A percentile compares a stretch with the other conserved stretches of the same genome.
phyloP scores from a whole-genome alignment of 176 grass and related monocot species.

The Eleusine coracana region DNA sequence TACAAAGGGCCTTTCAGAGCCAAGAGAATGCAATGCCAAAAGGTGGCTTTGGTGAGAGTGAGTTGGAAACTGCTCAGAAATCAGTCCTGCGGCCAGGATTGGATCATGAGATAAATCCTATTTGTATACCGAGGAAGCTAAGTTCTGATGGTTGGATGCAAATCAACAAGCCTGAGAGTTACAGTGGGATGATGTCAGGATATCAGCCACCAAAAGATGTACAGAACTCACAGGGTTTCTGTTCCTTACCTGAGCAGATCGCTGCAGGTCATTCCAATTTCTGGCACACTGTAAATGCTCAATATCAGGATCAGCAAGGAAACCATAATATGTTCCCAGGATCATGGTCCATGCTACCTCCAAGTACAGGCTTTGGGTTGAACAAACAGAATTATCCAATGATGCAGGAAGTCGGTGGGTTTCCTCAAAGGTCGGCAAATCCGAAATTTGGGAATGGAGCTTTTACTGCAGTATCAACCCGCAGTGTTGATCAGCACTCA shows the following conservation, averaged over 20 bases:
- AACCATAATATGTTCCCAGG: constrained; percentile 48
- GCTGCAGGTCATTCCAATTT: constrained; percentile 43
- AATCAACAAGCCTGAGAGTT: constrained; percentile 44
- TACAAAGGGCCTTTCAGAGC: constrained; percentile 65
- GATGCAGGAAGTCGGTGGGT: constrained; percentile 39
- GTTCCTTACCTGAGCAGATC: constrained; percentile 53
- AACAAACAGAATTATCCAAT: constrained; percentile 46
- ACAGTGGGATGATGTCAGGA: constrained; percentile 49
- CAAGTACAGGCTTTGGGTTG: constrained; percentile 49
- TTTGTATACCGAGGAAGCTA: constrained; percentile 40
- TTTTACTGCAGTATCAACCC: constrained; percentile 35
- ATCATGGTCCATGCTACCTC: constrained; percentile 61
- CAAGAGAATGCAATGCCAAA: constrained; percentile 54
- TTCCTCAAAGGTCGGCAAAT: constrained; percentile 45
- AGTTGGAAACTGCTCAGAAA: constrained; percentile 47
- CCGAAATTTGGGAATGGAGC: constrained; percentile 44
- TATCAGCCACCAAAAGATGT: constrained; percentile 51
- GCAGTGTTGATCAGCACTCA: constrained; percentile 47
- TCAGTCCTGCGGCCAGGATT: constrained; percentile 33
- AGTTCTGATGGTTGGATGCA: constrained; percentile 56
- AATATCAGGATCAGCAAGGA: constrained; percentile 59
- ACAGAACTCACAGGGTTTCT: constrained; percentile 40
- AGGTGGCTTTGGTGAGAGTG: constrained; percentile 38
- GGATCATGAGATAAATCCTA: constrained; percentile 44
- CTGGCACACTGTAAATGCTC: constrained; percentile 51